Evolutionary conservation across 345 rosid species (phyloP).

Genomic region (Citrus unshiu): DNA sequence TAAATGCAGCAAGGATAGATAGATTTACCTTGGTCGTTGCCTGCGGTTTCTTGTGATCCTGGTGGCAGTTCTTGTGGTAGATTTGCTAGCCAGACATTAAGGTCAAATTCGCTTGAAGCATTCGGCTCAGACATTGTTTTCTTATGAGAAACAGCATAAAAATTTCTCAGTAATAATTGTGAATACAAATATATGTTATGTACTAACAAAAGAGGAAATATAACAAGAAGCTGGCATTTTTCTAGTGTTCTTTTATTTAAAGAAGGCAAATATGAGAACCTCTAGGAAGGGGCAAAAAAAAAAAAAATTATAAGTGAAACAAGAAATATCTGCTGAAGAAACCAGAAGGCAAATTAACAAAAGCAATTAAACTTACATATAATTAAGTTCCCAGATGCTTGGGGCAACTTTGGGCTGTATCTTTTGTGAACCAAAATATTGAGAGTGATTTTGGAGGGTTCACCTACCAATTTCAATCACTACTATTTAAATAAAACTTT

Average conservation of each 20-base stretch:
- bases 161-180: not conserved
- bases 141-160: not conserved
- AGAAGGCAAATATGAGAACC: not conserved
- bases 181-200: not conserved
- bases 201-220: not conserved
- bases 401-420: not conserved
- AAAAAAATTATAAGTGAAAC: not conserved
- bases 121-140: not conserved
- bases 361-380: not conserved
- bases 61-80: not conserved
- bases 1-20: not conserved
- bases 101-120: not conserved
- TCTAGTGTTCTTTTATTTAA: too few species aligned
- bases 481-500: too few species aligned
- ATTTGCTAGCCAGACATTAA: not conserved
- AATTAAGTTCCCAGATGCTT: not conserved
- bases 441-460: not conserved
- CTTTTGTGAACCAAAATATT: not conserved
- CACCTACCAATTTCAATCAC: not conserved
- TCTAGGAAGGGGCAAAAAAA: not conserved
- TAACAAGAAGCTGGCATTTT: not conserved
- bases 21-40: slow-evolving; percentile 4
- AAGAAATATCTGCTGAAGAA: not conserved
- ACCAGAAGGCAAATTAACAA: not conserved
- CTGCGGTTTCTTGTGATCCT: not conserved